phyloP scores from a whole-genome alignment of 805 yeast genomes.

The Pichia manshurica region DNA sequence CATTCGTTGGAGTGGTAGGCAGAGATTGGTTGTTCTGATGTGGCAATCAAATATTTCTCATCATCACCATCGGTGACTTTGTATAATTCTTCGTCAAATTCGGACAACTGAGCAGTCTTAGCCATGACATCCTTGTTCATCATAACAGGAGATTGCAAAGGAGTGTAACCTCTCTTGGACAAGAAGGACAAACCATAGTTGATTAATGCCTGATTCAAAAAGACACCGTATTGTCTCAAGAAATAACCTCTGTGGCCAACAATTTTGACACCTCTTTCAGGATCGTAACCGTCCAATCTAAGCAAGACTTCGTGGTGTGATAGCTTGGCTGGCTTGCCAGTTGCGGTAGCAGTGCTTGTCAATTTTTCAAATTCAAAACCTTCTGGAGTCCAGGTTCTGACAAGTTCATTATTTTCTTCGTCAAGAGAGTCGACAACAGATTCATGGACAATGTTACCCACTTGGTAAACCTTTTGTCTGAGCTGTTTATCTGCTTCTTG shows the following conservation, averaged over 20 bases:
- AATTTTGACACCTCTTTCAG: slow-evolving; percentile 96
- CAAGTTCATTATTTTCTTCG: slow-evolving; percentile 86
- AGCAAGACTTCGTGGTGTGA: slow-evolving; percentile 95
- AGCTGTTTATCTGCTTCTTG: slow-evolving; percentile 72
- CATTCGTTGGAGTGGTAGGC: slow-evolving; percentile 97
- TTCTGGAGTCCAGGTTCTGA: slow-evolving; percentile 84
- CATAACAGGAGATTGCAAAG: slow-evolving; percentile 98
- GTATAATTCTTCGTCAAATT: slow-evolving; percentile 96
- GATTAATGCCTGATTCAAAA: slow-evolving; percentile 95
- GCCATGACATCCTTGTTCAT: slow-evolving; percentile 99
- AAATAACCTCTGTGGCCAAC: slow-evolving; percentile 99
- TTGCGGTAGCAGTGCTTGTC: slow-evolving; percentile 66
- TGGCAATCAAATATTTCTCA: slow-evolving; percentile 95
- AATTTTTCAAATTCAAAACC: slow-evolving; percentile 44
- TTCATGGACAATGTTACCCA: slow-evolving; percentile 93
- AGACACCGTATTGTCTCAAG: slow-evolving; percentile 91
- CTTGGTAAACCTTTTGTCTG: slow-evolving; percentile 74
- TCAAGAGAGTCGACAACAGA: slow-evolving; percentile 81
- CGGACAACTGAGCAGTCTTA: slow-evolving; percentile 95
- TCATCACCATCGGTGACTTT: slow-evolving; percentile 96
- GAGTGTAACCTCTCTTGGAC: slow-evolving; percentile 66
- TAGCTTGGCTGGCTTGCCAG: slow-evolving; percentile 68
- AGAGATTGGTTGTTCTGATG: slow-evolving; percentile 98
- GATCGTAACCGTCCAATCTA: slow-evolving; percentile 96
- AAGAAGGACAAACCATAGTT: slow-evolving; percentile 90